Base-by-base conservation (phyloP, 2,329 filamentous ascomycete species). In the Calonectria hongkongensis region DNA sequence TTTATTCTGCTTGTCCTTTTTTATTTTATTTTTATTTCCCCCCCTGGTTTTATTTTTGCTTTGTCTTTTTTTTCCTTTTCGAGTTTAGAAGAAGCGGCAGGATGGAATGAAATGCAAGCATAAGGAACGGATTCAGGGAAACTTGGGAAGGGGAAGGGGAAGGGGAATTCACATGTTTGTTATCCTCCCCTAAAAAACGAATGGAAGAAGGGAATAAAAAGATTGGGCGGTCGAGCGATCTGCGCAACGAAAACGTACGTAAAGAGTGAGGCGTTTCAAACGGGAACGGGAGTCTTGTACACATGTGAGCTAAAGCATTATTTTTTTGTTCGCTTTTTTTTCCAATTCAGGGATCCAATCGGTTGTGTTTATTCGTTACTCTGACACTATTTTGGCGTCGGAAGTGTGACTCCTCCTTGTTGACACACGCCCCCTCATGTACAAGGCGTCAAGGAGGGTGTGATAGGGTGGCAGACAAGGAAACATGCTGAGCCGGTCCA, bases 231-330 rank as follows among this genome's bases (percentile, higher is more conserved):
- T 21, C 33, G 64, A 63, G 47, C 41, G 43, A 63, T 71, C 64
- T 71, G 62, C 56, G 65, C 58, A 65, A 56, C 66, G 56, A 76
- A 66, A 54, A 73, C 62, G 48, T 45, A 73, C 62, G 48, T 45
- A 51, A 66, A 74, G 70, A 79, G 77, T 73, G 73, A 77, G 76
- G 76, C 78, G 78, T 79, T 74, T 50, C 45, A 63, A 75, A 72
- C 68, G 72, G 60, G 60, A 77, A 73, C 72, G 56, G 41, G 68
- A 63, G 56, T 66, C 56, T 69, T 73, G 76, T 74, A 71, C 78
- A 71, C 78, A 79, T 79, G 78, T 79, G 72, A 79, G 71, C 47
- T 54, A 63, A 62, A 62, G 54, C 54, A 68, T 36, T 62, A 56
- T 68, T 54, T 63, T 39, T 39, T 60, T 41, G 39, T 60, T 36